Conservation (phyloP, 257 asterid genomes). For the Echites panduratus region DNA sequence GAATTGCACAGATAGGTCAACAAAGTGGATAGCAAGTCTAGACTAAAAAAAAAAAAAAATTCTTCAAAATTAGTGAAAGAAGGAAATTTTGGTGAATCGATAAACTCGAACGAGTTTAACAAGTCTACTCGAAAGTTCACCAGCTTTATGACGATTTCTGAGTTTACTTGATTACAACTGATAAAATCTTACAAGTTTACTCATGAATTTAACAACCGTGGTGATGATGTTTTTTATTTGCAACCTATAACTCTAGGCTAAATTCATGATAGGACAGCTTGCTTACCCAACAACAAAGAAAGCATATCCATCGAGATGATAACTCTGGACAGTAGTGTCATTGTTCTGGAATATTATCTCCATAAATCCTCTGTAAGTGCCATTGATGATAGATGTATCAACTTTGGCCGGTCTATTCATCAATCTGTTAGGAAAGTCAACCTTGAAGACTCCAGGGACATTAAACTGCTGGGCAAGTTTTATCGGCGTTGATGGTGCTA, state of each 20-base stretch:
- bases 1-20: too few species aligned
- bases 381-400: conserved; percentile 74
- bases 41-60: too few species aligned
- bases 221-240: conserved; percentile 13
- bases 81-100: too few species aligned
- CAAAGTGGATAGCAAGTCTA: too few species aligned
- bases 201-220: too few species aligned
- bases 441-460: conserved; percentile 71
- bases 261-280: conserved; percentile 8
- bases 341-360: conserved; percentile 90
- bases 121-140: too few species aligned
- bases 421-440: conserved; percentile 75
- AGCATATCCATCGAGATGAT: conserved; percentile 89
- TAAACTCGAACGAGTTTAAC: too few species aligned
- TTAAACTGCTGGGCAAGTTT: conserved; percentile 78
- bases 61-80: too few species aligned
- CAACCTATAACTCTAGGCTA: conserved; percentile 2
- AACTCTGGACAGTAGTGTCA: conserved; percentile 70
- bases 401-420: conserved; percentile 76
- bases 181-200: too few species aligned
- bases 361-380: conserved; percentile 83
- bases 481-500: conserved; percentile 78
- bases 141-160: too few species aligned
- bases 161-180: too few species aligned
- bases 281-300: conserved; percentile 95